Evolutionary conservation across 371 early-diverging fungal genomes (phyloP).

Genomic region (Mucor sp.): DNA sequence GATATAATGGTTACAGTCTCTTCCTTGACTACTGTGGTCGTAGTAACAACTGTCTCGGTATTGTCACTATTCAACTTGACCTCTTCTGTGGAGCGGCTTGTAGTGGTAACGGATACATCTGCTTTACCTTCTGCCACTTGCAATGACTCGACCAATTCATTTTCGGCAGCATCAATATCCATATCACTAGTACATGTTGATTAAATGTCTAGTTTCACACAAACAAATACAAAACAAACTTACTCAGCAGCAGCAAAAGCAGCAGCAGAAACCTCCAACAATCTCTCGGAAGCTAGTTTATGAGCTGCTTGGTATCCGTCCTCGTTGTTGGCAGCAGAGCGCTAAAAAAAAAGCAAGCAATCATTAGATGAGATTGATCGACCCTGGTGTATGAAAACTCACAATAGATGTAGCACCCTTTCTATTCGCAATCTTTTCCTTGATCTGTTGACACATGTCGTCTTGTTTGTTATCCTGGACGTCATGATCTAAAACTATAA

Average conservation of each 20-base stretch:
- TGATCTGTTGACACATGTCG: constrained; percentile 8
- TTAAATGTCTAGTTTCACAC: background rate
- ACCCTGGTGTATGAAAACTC: background rate
- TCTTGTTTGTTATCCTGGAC: background rate
- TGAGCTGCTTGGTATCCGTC: constrained; percentile 3
- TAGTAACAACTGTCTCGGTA: background rate
- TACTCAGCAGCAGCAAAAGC: background rate
- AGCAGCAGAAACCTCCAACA: background rate
- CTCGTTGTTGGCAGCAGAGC: background rate
- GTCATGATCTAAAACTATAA: background rate
- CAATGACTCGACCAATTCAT: background rate
- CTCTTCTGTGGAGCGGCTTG: background rate
- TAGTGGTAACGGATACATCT: background rate
- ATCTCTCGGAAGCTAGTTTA: constrained; percentile 2
- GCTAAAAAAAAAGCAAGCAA: background rate
- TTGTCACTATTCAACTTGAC: background rate
- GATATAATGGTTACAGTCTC: background rate
- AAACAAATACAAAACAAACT: background rate
- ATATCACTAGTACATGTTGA: background rate
- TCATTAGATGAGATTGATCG: background rate
- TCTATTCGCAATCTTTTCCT: constrained; percentile 15
- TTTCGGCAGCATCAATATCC: background rate
- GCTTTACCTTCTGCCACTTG: constrained; percentile 1
- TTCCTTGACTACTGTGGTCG: background rate
- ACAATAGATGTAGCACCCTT: constrained; percentile 17